Evolutionary conservation across 1,139 yeast genomes (phyloP), one percentile per base, ranked within the genome.

Genomic region (Spencermartinsiella ligniputridi): DNA sequence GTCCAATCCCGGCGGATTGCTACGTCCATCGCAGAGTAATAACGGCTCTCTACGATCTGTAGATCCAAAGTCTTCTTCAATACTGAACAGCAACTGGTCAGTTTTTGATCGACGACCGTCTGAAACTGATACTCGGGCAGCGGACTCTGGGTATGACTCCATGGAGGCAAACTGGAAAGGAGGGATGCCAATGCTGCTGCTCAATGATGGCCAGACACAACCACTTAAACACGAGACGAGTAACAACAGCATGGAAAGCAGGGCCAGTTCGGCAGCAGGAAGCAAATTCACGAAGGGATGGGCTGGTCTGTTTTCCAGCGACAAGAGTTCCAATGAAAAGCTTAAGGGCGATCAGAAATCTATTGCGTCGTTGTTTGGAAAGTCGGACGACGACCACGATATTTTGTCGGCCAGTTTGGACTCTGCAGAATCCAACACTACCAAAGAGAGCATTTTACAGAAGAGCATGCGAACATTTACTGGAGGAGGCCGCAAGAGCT

Each of bases 401-500:
- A 52, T 43, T 18, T 38, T 44, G 6, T 44, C 52, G 11, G 47
- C 49, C 15, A 40, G 41, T 21, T 16, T 39, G 17, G 41, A 50
- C 33, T 48, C 57, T 13, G 44, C 33, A 24, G 53, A 50, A 2
- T 48, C 53, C 6, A 19, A 45, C 1, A 36, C 21, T 30, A 36
- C 47, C 39, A 44, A 36, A 22, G 47, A 44, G 34, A 50, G 40
- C 40, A 52, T 60, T 41, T 47, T 61, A 22, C 64, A 60, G 43
- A 60, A 61, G 49, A 50, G 62, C 17, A 59, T 60, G 53, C 50
- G 64, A n/a, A 53, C 59, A 4, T 55, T 60, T 35, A 40, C 48
- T 13, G 38, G 29, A 29, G 24, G 45, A 20, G 12, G 15, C 5
- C n/a, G 39, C 20, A 15, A 9, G 16, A 22, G 27, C 24, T 15